Evolutionary conservation across 108 stramenopile species (phyloP).

Genomic region (Discostella pseudostelligera): DNA sequence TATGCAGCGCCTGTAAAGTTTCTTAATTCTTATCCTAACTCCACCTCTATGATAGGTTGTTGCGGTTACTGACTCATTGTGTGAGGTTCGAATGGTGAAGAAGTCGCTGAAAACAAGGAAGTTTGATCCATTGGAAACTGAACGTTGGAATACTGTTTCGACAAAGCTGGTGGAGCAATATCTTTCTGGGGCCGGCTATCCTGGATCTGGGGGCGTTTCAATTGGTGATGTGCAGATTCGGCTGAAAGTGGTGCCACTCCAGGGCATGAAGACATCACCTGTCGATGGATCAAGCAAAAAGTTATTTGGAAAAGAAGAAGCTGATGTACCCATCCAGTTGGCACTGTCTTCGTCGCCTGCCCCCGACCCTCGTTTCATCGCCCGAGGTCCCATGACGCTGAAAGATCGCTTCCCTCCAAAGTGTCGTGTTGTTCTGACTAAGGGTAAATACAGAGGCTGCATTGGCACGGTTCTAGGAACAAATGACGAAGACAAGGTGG

Average conservation of each 20-base stretch:
- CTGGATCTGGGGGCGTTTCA: slow-evolving; percentile 86
- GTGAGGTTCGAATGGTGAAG: slow-evolving; percentile 62
- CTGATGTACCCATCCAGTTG: slow-evolving; percentile 94
- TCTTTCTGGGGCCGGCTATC: slow-evolving; percentile 66
- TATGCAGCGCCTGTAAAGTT: background rate
- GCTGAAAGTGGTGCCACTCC: slow-evolving; percentile 84
- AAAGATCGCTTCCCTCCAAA: slow-evolving; percentile 83
- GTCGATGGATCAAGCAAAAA: slow-evolving; percentile 86
- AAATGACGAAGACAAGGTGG: slow-evolving; percentile 71
- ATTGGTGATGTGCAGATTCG: slow-evolving; percentile 87
- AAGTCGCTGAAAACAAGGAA: slow-evolving; percentile 43
- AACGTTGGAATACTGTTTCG: slow-evolving; percentile 73
- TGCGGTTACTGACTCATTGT: slow-evolving; percentile 75
- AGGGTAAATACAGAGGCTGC: slow-evolving; percentile 71
- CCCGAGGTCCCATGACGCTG: slow-evolving; percentile 78
- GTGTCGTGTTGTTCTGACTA: slow-evolving; percentile 76
- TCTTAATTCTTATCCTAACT: background rate
- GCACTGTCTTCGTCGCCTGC: slow-evolving; percentile 89
- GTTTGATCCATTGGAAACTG: slow-evolving; percentile 41
- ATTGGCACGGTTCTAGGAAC: slow-evolving; percentile 67
- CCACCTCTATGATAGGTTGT: slow-evolving; percentile 51
- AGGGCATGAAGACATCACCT: slow-evolving; percentile 91
- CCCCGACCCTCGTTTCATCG: slow-evolving; percentile 93
- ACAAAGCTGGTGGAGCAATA: slow-evolving; percentile 69
- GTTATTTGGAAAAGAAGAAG: slow-evolving; percentile 90